Base-by-base conservation (phyloP, 2,329 filamentous ascomycete species). In the Fusarium sp. region DNA sequence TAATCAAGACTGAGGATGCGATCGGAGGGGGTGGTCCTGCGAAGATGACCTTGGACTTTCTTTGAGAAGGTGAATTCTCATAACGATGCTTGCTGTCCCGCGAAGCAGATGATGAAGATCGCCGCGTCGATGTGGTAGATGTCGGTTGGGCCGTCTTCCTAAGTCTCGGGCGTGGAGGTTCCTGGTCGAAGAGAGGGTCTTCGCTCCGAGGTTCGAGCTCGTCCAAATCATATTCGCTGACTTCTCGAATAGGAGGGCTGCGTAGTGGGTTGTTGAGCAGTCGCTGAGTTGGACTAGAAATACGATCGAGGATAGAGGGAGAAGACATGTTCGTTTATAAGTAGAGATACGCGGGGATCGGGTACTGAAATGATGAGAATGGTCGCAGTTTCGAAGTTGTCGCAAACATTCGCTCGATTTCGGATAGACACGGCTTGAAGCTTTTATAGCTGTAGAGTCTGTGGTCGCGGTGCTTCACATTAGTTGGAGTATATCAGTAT, bases 1-100 rank as follows among this genome's bases (percentile, higher is more conserved):
- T 73, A n/a, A 73, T 75, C 6, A 85, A 61, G 26, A 85, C 66
- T 7, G 83, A 80, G 0, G 87, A 87, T 11, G 85, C 83, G 63
- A 89, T 88, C 8, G 87, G 87, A 2, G 87, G 86, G 1, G 87
- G 87, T 1, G 87, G 87, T 3, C 86, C 86, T 6, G 81, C 76
- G 64, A 88, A 89, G 50, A 88, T 81, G 7, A 80, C 68, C 18
- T 77, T 81, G 14, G 74, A 74, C 55, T 78, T 82, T 28, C 68
- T 70, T 60, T 80, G 82, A 11, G 82, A 81, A 15, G 80, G 72
- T 4, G 83, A 83, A 18, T 74, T 79, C 12, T 72, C 70, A 35
- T 77, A 79, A 70, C 78, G 82, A 55, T 70, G 74, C 55, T 75
- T 78, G 51, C 74, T 75, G 35, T 79, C 74, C 54, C 58, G 69